phyloP scores from a whole-genome alignment of 495 filamentous ascomycete species.

The Bacidia rubella region DNA sequence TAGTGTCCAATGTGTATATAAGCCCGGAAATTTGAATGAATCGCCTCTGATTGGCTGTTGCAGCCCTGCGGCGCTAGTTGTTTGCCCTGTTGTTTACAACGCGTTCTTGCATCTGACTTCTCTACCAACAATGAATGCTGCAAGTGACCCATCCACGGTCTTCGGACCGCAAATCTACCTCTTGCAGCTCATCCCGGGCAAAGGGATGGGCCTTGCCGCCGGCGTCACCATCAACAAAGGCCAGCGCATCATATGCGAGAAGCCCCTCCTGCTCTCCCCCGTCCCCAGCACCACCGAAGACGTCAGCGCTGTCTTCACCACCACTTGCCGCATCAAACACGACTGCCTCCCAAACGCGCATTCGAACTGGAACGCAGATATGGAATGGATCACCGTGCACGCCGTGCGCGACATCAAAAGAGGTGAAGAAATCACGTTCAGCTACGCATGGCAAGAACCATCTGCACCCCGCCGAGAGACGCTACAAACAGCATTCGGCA shows the following conservation, averaged over 20 bases:
- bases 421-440: constrained; percentile 31
- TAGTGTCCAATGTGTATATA: no score
- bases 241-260: not conserved
- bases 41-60: no score
- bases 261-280: not conserved
- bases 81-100: no score
- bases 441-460: constrained; percentile 22
- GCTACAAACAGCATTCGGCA: constrained; percentile 26
- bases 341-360: constrained; percentile 30
- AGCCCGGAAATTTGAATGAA: no score
- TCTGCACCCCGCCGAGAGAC: constrained; percentile 17
- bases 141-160: no score
- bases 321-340: constrained; percentile 29
- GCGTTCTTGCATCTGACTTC: no score
- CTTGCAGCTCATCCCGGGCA: not conserved
- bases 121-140: no score
- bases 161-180: not conserved
- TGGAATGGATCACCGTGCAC: constrained; percentile 25
- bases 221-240: not conserved
- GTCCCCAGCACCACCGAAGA: constrained; percentile 23
- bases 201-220: not conserved
- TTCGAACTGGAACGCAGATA: constrained; percentile 27
- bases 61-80: no score
- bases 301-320: constrained; percentile 26
- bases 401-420: constrained; percentile 27